These are phyloP conservation scores for Rutstroemia sp. DNA, from an alignment of 2,329 filamentous ascomycete genomes.

Conservation along the genomic window DNA sequence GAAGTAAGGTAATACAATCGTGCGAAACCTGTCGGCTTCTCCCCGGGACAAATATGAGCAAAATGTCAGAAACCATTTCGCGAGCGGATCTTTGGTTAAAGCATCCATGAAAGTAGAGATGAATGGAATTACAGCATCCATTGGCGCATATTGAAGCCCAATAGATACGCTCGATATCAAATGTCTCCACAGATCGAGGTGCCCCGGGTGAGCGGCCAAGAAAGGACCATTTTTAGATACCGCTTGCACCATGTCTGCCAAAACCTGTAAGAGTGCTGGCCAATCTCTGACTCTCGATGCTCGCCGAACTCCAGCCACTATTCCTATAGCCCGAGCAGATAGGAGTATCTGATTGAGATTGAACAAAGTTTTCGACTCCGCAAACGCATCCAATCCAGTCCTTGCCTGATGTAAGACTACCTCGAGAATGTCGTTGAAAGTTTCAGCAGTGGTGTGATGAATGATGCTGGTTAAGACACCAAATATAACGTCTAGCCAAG, in stretches of 20 bases:
- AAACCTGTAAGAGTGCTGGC: constrained; percentile 52
- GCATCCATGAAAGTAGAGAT: constrained; percentile 58
- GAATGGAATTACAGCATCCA: constrained; percentile 69
- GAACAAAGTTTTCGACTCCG: constrained; percentile 28
- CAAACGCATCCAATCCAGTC: constrained; percentile 33
- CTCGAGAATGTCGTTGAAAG: constrained; percentile 62
- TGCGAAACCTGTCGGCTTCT: constrained; percentile 66
- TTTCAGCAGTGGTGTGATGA: constrained; percentile 71
- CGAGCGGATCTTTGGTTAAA: constrained; percentile 58
- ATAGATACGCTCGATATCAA: constrained; percentile 55
- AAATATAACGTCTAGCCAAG: constrained; percentile 59
- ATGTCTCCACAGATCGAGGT: constrained; percentile 46
- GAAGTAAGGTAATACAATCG: constrained; percentile 72
- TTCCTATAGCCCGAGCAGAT: constrained; percentile 55
- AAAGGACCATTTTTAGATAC: constrained; percentile 35
- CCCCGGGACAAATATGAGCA: constrained; percentile 75
- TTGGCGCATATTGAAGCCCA: constrained; percentile 66
- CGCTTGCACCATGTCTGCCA: constrained; percentile 45
- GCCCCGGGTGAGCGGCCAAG: constrained; percentile 23
- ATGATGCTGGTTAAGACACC: constrained; percentile 76
- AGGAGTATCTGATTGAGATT: constrained; percentile 39
- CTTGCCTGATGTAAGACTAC: constrained; percentile 46
- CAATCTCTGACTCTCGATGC: constrained; percentile 69
- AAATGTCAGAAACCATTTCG: constrained; percentile 73
- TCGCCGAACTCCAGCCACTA: constrained; percentile 71